These are phyloP conservation scores for Juglanconis juglandina DNA, from an alignment of 2,329 filamentous ascomycete genomes.

Conservation along the genomic window DNA sequence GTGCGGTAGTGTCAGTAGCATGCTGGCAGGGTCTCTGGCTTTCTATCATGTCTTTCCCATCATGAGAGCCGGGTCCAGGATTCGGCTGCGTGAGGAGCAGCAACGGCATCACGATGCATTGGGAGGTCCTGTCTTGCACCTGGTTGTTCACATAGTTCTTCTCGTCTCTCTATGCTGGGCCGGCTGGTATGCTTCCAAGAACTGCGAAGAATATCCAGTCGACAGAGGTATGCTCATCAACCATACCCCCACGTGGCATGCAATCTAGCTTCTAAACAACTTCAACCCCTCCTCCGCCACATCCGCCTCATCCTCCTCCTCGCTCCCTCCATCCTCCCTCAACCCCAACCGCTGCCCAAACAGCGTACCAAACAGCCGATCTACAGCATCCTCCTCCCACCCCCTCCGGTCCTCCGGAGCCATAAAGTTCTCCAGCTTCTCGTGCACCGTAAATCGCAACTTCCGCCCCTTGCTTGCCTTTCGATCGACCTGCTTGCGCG, in stretches of 20 bases:
- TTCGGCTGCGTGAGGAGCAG: conserved; percentile 23
- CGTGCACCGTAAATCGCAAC: conserved; percentile 89
- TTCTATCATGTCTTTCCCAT: conserved; percentile 49
- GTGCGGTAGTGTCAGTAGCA: conserved; percentile 30
- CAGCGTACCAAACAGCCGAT: conserved; percentile 71
- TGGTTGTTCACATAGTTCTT: conserved; percentile 39
- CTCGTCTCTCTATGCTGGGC: conserved; percentile 32
- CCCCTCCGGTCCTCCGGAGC: conserved; percentile 75
- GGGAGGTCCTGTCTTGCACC: conserved; percentile 45
- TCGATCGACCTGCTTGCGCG: conserved; percentile 81
- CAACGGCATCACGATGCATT: conserved; percentile 28
- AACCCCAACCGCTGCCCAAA: conserved; percentile 68
- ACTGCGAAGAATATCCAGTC: neutral
- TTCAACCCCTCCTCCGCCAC: conserved; percentile 52
- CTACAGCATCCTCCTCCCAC: conserved; percentile 80
- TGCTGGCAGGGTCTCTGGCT: conserved; percentile 39
- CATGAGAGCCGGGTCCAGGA: conserved; percentile 37
- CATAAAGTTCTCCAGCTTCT: conserved; percentile 98
- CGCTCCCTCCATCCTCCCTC: conserved; percentile 54
- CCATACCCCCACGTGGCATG: neutral
- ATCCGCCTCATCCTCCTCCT: conserved; percentile 46
- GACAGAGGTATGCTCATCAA: neutral
- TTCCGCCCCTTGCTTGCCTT: conserved; percentile 94
- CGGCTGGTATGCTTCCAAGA: neutral
- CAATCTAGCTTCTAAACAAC: conserved; percentile 45